These are phyloP conservation scores for Candida caryicola DNA, from an alignment of 805 yeast species.

Conservation along the genomic window DNA sequence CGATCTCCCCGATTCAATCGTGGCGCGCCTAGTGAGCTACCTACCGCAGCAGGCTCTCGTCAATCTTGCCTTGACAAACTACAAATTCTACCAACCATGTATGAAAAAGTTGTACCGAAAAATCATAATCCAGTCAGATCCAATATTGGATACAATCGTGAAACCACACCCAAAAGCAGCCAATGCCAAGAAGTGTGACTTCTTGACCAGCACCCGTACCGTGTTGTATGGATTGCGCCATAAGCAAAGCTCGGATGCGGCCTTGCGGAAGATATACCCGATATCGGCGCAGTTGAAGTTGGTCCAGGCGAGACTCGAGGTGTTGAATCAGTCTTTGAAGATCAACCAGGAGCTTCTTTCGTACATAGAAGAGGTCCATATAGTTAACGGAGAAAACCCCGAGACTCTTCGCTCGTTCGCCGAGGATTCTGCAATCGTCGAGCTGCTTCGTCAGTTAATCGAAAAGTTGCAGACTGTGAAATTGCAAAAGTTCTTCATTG, in stretches of 20 bases:
- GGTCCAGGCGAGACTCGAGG: constrained; percentile 37
- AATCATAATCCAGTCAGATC: constrained; percentile 21
- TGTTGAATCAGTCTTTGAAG: constrained; percentile 35
- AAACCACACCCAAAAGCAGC: constrained; percentile 5
- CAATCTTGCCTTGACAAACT: constrained; percentile 35
- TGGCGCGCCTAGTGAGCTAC: constrained; percentile 9
- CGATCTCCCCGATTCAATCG: constrained; percentile 10
- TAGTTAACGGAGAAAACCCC: constrained; percentile 21
- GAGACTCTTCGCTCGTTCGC: constrained; percentile 1
- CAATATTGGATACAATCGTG: constrained; percentile 10
- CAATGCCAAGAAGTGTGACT: constrained; percentile 17
- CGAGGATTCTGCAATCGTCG: constrained; percentile 2
- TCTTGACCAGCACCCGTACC: constrained; percentile 20
- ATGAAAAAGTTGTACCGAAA: constrained; percentile 24
- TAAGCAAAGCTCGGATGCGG: neutral
- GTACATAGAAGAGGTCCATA: constrained; percentile 31
- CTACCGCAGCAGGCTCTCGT: constrained; percentile 32
- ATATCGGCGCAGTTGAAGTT: constrained; percentile 21
- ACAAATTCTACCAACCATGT: constrained; percentile 33
- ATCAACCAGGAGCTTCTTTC: constrained; percentile 32
- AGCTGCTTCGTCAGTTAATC: constrained; percentile 2
- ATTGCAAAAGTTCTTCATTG: constrained; percentile 18
- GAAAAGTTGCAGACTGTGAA: constrained; percentile 1
- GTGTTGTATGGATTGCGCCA: constrained; percentile 25
- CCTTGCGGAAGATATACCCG: constrained; percentile 8